These are phyloP conservation scores for Amylocystis lapponica DNA, from an alignment of 768 basidiomycete genomes.

Conservation along the genomic window DNA sequence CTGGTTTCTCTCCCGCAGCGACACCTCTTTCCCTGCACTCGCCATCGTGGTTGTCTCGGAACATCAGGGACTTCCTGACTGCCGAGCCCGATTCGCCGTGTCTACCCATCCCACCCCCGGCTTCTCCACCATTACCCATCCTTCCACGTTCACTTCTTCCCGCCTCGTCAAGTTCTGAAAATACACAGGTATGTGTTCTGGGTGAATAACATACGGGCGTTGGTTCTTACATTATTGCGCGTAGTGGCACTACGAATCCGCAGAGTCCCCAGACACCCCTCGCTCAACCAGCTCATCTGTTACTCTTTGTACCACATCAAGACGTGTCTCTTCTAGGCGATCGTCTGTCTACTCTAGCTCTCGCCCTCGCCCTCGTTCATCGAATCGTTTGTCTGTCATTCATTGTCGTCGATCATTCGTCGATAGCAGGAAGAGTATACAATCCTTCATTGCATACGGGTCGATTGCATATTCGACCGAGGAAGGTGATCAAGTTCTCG, in stretches of 20 bases:
- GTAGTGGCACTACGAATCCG: too few relatives aligned
- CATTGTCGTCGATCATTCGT: conserved; percentile 29
- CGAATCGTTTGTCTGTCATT: conserved; percentile 29
- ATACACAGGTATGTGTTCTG: conserved; percentile 26
- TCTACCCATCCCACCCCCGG: conserved; percentile 33
- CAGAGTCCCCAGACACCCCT: conserved; percentile 9
- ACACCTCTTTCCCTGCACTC: conserved; percentile 43
- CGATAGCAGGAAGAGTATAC: conserved; percentile 24
- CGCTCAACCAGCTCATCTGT: conserved; percentile 15
- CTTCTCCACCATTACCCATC: conserved; percentile 37
- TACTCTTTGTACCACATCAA: conserved; percentile 16
- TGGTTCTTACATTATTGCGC: too few relatives aligned
- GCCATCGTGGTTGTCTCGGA: conserved; percentile 56
- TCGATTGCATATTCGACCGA: conserved; percentile 9
- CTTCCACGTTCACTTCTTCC: conserved; percentile 29
- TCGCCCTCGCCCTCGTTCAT: conserved; percentile 24
- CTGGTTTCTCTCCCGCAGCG: conserved; percentile 32
- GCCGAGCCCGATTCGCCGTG: conserved; percentile 15
- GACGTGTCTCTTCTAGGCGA: conserved; percentile 7
- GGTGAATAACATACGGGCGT: too few relatives aligned
- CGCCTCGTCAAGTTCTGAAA: conserved; percentile 14
- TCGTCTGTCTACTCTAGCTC: conserved; percentile 30
- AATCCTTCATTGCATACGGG: conserved; percentile 16
- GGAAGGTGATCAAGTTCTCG: too few relatives aligned
- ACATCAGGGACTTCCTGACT: conserved; percentile 38